phyloP scores from a whole-genome alignment of 306 rosid genomes.

The Purshia tridentata region DNA sequence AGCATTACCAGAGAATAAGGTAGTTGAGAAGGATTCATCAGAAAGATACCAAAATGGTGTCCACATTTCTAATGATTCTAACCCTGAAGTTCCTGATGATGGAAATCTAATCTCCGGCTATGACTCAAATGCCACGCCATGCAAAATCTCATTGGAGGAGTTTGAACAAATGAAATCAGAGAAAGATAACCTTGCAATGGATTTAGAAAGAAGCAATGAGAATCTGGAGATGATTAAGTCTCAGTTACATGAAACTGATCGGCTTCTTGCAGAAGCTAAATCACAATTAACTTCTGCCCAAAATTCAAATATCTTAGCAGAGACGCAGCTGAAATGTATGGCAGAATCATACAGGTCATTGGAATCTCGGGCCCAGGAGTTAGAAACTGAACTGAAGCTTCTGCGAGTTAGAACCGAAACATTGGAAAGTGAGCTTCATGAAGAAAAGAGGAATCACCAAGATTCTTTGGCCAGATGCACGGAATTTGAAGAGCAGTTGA shows the following conservation, averaged over 20 bases:
- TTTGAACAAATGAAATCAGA: slow-evolving; percentile 66
- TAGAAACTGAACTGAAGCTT: slow-evolving; percentile 66
- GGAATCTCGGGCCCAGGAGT: slow-evolving; percentile 70
- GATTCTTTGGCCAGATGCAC: slow-evolving; percentile 61
- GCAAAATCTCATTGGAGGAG: slow-evolving; percentile 55
- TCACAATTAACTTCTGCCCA: slow-evolving; percentile 72
- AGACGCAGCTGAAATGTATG: slow-evolving; percentile 98
- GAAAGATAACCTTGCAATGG: slow-evolving; percentile 59
- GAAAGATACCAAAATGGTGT: slow-evolving; percentile 62
- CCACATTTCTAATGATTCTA: slow-evolving; percentile 51
- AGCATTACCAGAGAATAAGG: slow-evolving; percentile 83
- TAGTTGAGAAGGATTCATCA: slow-evolving; percentile 51
- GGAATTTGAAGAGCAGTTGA: slow-evolving; percentile 74
- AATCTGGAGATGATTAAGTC: slow-evolving; percentile 71
- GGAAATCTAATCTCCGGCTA: slow-evolving; percentile 63
- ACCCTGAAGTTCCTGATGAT: slow-evolving; percentile 84
- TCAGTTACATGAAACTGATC: slow-evolving; percentile 78
- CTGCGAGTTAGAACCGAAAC: slow-evolving; percentile 56
- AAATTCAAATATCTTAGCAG: slow-evolving; percentile 80
- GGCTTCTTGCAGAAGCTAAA: slow-evolving; percentile 77
- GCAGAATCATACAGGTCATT: slow-evolving; percentile 94
- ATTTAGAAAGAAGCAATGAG: slow-evolving; percentile 61
- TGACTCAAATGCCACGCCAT: slow-evolving; percentile 37
- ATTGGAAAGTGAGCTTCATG: slow-evolving; percentile 71
- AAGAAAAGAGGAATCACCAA: slow-evolving; percentile 69